phyloP scores from a whole-genome alignment of 352 stramenopile species.

The Phytophthora sp. region DNA sequence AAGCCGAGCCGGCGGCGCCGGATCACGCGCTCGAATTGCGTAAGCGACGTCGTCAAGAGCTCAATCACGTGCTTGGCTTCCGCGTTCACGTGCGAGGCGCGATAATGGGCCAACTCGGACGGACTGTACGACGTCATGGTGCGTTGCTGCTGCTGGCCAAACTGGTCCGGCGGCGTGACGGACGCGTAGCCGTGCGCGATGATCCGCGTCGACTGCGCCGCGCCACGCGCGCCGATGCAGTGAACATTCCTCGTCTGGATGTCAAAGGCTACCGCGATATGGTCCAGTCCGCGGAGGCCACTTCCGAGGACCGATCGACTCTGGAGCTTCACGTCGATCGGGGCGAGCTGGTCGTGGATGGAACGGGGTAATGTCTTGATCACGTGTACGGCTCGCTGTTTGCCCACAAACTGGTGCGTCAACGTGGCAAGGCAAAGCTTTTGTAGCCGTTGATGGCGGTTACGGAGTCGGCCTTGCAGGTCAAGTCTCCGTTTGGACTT shows the following conservation, averaged over 20 bases:
- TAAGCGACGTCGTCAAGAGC: conserved; percentile 57
- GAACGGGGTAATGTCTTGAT: conserved; percentile 66
- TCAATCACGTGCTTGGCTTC: conserved; percentile 69
- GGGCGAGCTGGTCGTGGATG: conserved; percentile 65
- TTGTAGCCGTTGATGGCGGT: conserved; percentile 52
- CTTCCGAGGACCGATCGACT: conserved; percentile 52
- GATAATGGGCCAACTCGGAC: conserved; percentile 42
- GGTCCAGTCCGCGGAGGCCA: conserved; percentile 43
- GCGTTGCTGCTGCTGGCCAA: conserved; percentile 36
- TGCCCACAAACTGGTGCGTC: conserved; percentile 49
- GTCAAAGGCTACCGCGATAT: conserved; percentile 66
- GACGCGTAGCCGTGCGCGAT: conserved; percentile 72
- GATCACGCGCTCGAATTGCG: conserved; percentile 72
- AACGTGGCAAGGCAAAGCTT: conserved; percentile 61
- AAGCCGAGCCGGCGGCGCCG: conserved; percentile 69
- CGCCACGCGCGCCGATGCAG: conserved; percentile 31
- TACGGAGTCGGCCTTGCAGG: conserved; percentile 39
- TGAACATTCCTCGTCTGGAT: conserved; percentile 47
- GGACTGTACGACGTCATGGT: conserved; percentile 33
- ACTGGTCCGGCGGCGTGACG: conserved; percentile 40
- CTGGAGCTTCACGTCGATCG: conserved; percentile 46
- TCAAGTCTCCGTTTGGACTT: conserved; percentile 41
- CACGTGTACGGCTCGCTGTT: conserved; percentile 56
- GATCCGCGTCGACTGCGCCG: conserved; percentile 47
- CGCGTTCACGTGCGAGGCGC: conserved; percentile 58